A percentile compares a stretch with the other conserved stretches of the same genome.
Conservation (phyloP, 495 filamentous ascomycete genomes). For the Tuber indicum region DNA sequence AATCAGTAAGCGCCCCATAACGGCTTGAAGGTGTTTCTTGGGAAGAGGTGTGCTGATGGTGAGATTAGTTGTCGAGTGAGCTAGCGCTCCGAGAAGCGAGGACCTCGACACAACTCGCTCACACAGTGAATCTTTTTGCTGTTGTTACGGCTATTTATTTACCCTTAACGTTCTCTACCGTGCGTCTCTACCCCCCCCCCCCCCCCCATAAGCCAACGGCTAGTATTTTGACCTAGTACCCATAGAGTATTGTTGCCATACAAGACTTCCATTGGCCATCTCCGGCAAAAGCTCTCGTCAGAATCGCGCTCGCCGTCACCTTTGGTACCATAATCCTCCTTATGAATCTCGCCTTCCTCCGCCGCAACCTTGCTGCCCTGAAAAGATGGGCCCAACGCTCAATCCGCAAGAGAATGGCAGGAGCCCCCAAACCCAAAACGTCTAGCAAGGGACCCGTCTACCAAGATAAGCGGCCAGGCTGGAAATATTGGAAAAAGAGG, state of each 20-base stretch:
- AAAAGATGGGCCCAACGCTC: not conserved
- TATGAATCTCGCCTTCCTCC: not conserved
- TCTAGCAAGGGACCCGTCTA: not conserved
- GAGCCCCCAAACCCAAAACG: not conserved
- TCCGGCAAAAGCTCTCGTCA: not conserved
- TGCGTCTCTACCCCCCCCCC: not conserved
- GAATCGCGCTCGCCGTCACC: not conserved
- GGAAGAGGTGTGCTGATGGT: not conserved
- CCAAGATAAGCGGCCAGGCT: not conserved
- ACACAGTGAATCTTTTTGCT: slow-evolving; percentile 4
- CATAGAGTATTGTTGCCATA: not conserved
- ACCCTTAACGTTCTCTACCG: not conserved
- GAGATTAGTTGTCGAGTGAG: not conserved
- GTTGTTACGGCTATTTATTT: not conserved
- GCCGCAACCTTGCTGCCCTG: not conserved
- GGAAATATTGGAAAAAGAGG: not conserved
- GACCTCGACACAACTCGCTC: not conserved
- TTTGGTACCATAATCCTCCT: not conserved
- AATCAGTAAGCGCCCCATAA: not conserved
- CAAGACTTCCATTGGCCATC: not conserved
- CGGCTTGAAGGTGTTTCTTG: not conserved
- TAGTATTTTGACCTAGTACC: not conserved
- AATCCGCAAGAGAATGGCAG: not conserved
- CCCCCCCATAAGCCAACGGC: not conserved
- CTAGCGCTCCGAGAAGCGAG: not conserved